Evolutionary conservation across 108 stramenopile genomes (phyloP).

Genomic region (Cyclotella baltica): DNA sequence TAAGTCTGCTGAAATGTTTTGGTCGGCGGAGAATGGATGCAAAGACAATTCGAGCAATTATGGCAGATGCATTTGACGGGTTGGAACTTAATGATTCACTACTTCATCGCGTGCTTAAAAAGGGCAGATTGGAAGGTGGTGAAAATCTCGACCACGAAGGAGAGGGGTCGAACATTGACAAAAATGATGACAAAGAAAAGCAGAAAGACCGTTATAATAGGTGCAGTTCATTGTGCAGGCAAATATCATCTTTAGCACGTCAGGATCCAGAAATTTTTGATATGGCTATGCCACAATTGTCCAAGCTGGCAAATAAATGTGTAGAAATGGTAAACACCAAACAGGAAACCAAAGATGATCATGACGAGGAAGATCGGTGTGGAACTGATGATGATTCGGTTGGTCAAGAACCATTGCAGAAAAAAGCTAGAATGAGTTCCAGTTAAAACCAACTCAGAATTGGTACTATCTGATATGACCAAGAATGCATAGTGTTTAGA

Average conservation of each 20-base stretch:
- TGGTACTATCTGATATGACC: too few relatives aligned
- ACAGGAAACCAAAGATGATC: too few relatives aligned
- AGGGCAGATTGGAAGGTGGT: not conserved
- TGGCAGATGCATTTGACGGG: not conserved
- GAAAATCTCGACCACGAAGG: not conserved
- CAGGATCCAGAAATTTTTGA: not conserved
- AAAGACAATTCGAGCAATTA: not conserved
- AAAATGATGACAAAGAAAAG: not conserved
- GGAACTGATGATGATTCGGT: too few relatives aligned
- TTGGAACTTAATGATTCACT: not conserved
- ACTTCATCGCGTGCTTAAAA: not conserved
- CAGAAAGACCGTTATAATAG: not conserved
- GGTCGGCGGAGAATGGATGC: not conserved
- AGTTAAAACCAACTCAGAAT: too few relatives aligned
- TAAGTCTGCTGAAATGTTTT: conserved; percentile 4
- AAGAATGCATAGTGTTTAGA: too few relatives aligned
- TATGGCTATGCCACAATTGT: not conserved
- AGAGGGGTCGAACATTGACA: not conserved
- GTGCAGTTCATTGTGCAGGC: not conserved
- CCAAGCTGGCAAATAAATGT: conserved; percentile 3
- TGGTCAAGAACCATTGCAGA: too few relatives aligned
- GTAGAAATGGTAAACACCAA: not conserved
- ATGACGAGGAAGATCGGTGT: too few relatives aligned
- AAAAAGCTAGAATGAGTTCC: too few relatives aligned
- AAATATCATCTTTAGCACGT: not conserved